phyloP scores from a whole-genome alignment of 768 basidiomycete genomes.

The Russula ochroleuca region DNA sequence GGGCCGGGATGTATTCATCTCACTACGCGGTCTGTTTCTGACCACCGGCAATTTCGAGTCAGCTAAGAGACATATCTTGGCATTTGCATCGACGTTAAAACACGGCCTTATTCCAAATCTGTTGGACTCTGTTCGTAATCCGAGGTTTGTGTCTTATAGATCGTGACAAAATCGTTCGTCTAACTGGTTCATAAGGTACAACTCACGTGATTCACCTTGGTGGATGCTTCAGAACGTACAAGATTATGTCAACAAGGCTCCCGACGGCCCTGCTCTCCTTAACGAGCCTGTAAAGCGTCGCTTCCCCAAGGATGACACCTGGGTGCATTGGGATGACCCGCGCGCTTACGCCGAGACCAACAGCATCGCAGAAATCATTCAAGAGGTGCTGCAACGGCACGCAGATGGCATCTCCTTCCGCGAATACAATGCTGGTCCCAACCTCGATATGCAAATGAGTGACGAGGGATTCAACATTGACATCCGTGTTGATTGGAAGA shows the following conservation, averaged over 20 bases:
- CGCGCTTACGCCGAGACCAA: conserved; percentile 77
- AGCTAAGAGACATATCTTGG: conserved; percentile 85
- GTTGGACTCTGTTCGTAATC: conserved; percentile 80
- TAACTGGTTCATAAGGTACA: conserved; percentile 52
- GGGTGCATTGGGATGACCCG: conserved; percentile 88
- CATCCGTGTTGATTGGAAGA: conserved; percentile 93
- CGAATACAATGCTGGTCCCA: conserved; percentile 94
- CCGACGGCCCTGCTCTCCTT: conserved; percentile 78
- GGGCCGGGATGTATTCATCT: conserved; percentile 95
- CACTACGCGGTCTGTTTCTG: conserved; percentile 86
- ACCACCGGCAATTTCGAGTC: conserved; percentile 86
- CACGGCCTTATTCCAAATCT: conserved; percentile 96
- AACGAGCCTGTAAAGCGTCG: conserved; percentile 83
- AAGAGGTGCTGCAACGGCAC: conserved; percentile 94
- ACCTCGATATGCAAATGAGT: conserved; percentile 96
- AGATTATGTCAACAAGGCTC: conserved; percentile 80
- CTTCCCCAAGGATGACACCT: conserved; percentile 91
- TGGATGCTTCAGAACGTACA: conserved; percentile 99
- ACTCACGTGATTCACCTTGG: conserved; percentile 98
- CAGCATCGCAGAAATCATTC: conserved; percentile 90
- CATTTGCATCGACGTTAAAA: conserved; percentile 89
- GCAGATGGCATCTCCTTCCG: conserved; percentile 89
- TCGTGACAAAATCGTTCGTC: neutral
- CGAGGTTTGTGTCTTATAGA: conserved; percentile 50
- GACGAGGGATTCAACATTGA: conserved; percentile 91